Percentiles rank a stretch among this genome's conserved stretches.
These are phyloP conservation scores for Miscanthus lutarioriparius DNA, from an alignment of 176 grass and related monocot species.

Conservation along the genomic window DNA sequence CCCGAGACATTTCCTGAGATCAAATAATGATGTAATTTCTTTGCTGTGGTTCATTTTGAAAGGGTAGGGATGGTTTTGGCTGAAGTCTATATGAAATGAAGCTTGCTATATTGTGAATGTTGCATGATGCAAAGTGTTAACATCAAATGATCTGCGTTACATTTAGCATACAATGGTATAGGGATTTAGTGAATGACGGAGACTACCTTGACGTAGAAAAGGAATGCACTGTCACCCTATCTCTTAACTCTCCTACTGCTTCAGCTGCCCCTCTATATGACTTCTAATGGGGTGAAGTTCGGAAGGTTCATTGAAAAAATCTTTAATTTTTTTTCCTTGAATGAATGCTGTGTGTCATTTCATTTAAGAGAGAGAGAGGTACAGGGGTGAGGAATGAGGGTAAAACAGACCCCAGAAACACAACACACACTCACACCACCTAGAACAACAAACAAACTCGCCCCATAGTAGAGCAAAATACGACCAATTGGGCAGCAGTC, in stretches of 20 bases:
- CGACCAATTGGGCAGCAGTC: neutral
- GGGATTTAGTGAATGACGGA: neutral
- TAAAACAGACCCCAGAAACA: neutral
- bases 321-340: neutral
- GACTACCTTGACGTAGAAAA: neutral
- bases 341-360: neutral
- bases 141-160: neutral
- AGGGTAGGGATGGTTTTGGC: neutral
- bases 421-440: neutral
- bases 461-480: neutral
- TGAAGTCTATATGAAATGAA: constrained; percentile 15
- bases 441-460: neutral
- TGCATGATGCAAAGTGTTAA: constrained; percentile 4
- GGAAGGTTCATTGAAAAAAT: constrained; percentile 2
- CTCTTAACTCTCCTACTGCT: neutral
- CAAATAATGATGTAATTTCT: neutral
- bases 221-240: neutral
- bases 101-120: neutral
- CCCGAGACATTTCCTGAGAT: neutral
- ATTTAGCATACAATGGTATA: neutral
- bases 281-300: neutral
- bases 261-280: neutral
- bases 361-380: neutral
- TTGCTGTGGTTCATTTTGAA: neutral
- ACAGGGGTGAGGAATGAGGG: neutral